Evolutionary conservation across 331 rosid species (phyloP), one percentile per base, ranked within the genome.

Genomic region (Phaseolus coccineus): DNA sequence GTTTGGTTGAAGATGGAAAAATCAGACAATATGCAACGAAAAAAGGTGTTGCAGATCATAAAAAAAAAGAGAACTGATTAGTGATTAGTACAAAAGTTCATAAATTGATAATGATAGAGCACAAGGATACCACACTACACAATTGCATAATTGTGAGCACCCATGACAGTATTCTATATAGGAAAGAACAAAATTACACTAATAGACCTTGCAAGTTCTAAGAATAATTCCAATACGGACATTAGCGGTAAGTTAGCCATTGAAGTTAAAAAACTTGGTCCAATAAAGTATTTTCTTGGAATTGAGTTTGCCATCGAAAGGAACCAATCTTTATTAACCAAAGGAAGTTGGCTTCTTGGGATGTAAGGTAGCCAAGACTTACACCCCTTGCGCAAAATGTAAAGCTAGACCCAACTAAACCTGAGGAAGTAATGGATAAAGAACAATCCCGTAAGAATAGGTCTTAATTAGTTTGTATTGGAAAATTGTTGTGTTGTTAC

Each of bases 1-100:
- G 89, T 76, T 71, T 52, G 55, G 55, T 73, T 37, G 80, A 66
- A 80, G 73, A 86, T 30, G 48, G 50, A 46, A 79, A 65, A 59
- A 82, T 69, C 76, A 77, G 74, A 79, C 59, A 80, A 56, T 59
- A 77, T 67, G 69, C 13, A 24, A 70, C 59, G 64, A 59, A 73
- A 71, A 69, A 77, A 19, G 24, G 44, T 22, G 62, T 33, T 16
- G 62, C 27, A 62, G 63, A 52, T 73, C 27, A 7, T 40, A 15
- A 37, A 81, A 74, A 69, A 73, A 14, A 7, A 46, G 33, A 63
- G 47, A 65, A 65, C 63, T 40, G 11, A 73, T 66, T 37, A 73
- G 39, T 73, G 39, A 77, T 19, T 31, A 25, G 35, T 40, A 50
- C 50, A 85, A 71, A 61, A 50, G 40, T 30, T 25, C 58, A 73